Conservation (phyloP, 116 monocot species). For the Cymodocea nodosa region DNA sequence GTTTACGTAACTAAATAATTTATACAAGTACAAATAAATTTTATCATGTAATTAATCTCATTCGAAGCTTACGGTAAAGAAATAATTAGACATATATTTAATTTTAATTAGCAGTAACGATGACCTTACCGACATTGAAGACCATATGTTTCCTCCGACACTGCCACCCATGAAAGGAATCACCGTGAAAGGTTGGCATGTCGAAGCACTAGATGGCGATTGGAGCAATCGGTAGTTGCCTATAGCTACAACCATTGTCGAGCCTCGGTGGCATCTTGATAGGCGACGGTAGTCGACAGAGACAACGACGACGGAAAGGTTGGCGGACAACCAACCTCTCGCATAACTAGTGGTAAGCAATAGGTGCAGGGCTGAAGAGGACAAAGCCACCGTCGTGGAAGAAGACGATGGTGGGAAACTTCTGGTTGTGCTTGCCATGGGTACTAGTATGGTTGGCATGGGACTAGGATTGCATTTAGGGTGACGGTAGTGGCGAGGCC, state of each 20-base stretch:
- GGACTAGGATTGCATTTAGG: background rate
- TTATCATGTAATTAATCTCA: too few species aligned
- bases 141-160: background rate
- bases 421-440: background rate
- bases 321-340: constrained; percentile 8
- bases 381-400: constrained; percentile 28
- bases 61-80: too few species aligned
- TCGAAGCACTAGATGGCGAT: background rate
- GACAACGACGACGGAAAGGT: constrained; percentile 29
- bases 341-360: constrained; percentile 31
- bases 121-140: background rate
- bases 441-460: background rate
- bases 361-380: constrained; percentile 26
- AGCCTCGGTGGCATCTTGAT: constrained; percentile 42
- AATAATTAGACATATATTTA: too few species aligned
- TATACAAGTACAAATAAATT: too few species aligned
- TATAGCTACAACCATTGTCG: constrained; percentile 21
- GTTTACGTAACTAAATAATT: too few species aligned
- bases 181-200: background rate
- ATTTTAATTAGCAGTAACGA: too few species aligned
- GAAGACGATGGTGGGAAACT: constrained; percentile 33
- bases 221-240: background rate
- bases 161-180: background rate
- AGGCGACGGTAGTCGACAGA: constrained; percentile 52
- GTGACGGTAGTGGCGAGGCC: constrained; percentile 2